A percentile compares a stretch with the other conserved stretches of the same genome.
These are phyloP conservation scores for Verticillium nonalfalfae DNA, from an alignment of 2,329 filamentous ascomycete genomes.

Conservation along the genomic window DNA sequence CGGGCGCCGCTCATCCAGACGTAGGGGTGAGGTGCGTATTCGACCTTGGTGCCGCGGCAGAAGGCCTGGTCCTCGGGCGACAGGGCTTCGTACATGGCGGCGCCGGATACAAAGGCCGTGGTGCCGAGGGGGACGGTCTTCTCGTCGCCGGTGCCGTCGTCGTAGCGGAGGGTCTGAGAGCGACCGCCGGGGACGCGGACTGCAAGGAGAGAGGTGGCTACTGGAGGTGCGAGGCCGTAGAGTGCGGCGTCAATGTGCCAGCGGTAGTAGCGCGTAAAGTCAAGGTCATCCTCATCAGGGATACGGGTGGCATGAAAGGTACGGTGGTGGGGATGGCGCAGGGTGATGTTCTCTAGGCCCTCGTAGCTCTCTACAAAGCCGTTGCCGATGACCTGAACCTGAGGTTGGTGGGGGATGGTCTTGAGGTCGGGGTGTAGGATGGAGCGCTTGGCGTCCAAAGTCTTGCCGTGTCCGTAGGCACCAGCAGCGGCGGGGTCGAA, in stretches of 20 bases:
- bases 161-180: constrained; percentile 63
- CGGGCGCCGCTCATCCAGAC: constrained; percentile 72
- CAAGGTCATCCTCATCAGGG: constrained; percentile 42
- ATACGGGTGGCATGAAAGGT: constrained; percentile 67
- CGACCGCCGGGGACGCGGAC: constrained; percentile 65
- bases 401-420: constrained; percentile 72
- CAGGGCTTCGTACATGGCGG: constrained; percentile 63
- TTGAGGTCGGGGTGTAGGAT: constrained; percentile 76
- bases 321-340: constrained; percentile 70
- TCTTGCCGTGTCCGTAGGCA: constrained; percentile 71
- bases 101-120: constrained; percentile 68
- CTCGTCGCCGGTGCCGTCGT: constrained; percentile 62
- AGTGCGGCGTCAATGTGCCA: constrained; percentile 79
- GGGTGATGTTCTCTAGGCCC: constrained; percentile 59
- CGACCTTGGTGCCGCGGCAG: constrained; percentile 58
- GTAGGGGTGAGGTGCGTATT: constrained; percentile 76
- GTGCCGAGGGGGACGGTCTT: constrained; percentile 66
- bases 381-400: constrained; percentile 71
- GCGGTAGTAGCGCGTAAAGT: constrained; percentile 57
- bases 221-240: constrained; percentile 68
- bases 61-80: constrained; percentile 61
- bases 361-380: constrained; percentile 65
- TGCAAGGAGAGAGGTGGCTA: constrained; percentile 66
- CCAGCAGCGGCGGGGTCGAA: constrained; percentile 62
- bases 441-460: constrained; percentile 55